phyloP scores from a whole-genome alignment of 192 early-diverging fungal species.

The Funneliformis mosseae region DNA sequence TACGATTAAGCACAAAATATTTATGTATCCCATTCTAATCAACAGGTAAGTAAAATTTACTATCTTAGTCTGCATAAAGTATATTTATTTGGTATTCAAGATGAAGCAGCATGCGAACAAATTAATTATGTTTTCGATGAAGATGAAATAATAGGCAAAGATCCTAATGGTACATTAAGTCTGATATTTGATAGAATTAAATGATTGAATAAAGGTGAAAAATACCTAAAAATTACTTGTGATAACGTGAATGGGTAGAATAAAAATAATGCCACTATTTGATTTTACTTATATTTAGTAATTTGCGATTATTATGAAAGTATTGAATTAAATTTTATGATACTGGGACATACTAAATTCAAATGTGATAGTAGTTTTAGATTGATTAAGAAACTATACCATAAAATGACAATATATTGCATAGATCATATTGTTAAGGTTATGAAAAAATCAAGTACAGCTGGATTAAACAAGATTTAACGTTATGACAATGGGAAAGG shows the following conservation, averaged over 20 bases:
- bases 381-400: constrained; percentile 30
- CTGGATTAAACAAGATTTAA: constrained; percentile 8
- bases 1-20: constrained; percentile 29
- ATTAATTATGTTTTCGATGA: constrained; percentile 32
- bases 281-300: constrained; percentile 22
- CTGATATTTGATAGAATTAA: constrained; percentile 31
- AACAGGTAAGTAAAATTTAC: constrained; percentile 1
- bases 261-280: constrained; percentile 28
- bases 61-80: constrained; percentile 28
- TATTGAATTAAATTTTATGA: constrained; percentile 28
- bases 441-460: too few relatives aligned
- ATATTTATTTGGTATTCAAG: constrained; percentile 30
- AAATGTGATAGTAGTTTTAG: constrained; percentile 35
- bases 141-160: constrained; percentile 10
- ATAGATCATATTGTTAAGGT: too few relatives aligned
- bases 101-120: constrained; percentile 31
- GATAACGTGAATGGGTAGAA: constrained; percentile 22
- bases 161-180: constrained; percentile 24
- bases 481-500: constrained; percentile 21
- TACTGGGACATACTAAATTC: constrained; percentile 34
- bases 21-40: constrained; percentile 25
- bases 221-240: constrained; percentile 34
- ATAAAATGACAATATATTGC: too few relatives aligned
- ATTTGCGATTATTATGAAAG: constrained; percentile 21
- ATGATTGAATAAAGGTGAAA: constrained; percentile 34